Conservation (phyloP, 441 rosid genomes). For the Adansonia grandidieri region DNA sequence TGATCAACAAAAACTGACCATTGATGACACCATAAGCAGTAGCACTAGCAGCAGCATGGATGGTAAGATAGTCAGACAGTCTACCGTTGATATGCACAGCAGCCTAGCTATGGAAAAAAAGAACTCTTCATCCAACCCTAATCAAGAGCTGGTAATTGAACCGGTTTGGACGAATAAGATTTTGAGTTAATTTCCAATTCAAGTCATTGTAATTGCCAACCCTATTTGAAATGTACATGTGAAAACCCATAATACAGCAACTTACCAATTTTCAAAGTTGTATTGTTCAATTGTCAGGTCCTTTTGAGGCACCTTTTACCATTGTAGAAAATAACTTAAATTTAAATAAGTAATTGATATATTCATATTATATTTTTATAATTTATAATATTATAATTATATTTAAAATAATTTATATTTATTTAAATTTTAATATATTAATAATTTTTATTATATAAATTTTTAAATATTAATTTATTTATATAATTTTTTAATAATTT, state of each 20-base stretch:
- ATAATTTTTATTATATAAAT: too few relatives aligned
- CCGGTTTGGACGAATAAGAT: neutral
- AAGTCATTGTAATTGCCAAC: neutral
- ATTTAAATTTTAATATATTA: too few relatives aligned
- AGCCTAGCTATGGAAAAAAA: neutral
- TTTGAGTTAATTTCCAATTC: neutral
- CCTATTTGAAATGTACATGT: neutral
- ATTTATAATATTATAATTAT: too few relatives aligned
- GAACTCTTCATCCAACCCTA: neutral
- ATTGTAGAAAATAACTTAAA: neutral
- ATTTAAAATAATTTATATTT: too few relatives aligned
- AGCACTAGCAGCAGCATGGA: neutral
- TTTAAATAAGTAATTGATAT: too few relatives aligned
- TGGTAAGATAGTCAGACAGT: neutral
- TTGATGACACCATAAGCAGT: neutral
- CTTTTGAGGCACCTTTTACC: neutral
- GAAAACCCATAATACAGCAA: neutral
- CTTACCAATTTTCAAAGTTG: neutral
- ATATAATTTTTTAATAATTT: too few relatives aligned
- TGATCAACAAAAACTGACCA: constrained; percentile 13
- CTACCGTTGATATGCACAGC: neutral
- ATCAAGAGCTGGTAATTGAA: too few relatives aligned
- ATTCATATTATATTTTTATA: too few relatives aligned
- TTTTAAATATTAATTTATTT: too few relatives aligned
- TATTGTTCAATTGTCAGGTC: neutral